Conservation (phyloP, 306 rosid species). For the Prunus salicina region DNA sequence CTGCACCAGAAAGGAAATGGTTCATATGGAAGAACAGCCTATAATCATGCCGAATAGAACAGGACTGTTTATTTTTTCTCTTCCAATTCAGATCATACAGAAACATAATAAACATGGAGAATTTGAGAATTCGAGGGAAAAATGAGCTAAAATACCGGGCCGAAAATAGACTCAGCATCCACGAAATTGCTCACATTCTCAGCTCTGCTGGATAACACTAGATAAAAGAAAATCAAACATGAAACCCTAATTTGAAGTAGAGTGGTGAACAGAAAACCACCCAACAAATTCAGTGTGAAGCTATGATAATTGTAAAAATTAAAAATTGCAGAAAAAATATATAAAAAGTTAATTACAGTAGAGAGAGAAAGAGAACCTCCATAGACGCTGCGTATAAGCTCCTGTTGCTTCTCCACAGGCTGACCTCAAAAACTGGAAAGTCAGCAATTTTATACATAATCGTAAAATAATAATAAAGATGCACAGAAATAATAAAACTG, state of each 20-base stretch:
- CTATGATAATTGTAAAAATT: neutral
- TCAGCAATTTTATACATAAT: slow-evolving; percentile 1
- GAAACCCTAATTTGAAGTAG: neutral
- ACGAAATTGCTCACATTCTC: slow-evolving; percentile 87
- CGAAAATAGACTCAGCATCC: slow-evolving; percentile 77
- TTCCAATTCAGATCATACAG: neutral
- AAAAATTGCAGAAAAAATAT: neutral
- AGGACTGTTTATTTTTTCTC: no score
- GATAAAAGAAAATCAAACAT: neutral
- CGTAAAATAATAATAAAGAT: neutral
- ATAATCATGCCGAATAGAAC: neutral
- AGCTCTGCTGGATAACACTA: slow-evolving; percentile 86
- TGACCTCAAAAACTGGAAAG: slow-evolving; percentile 40
- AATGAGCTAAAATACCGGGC: slow-evolving; percentile 47
- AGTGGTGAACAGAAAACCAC: neutral
- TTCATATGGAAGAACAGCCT: neutral
- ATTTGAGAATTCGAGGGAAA: neutral
- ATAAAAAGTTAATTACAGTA: neutral
- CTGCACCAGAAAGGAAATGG: slow-evolving; percentile 33
- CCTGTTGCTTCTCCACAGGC: slow-evolving; percentile 88
- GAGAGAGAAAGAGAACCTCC: slow-evolving; percentile 50
- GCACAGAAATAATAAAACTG: neutral
- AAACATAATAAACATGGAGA: neutral
- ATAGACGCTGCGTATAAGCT: slow-evolving; percentile 76
- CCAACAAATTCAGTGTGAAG: neutral